Evolutionary conservation across 371 early-diverging fungal genomes (phyloP).

Genomic region (Rhizopus delemar): DNA sequence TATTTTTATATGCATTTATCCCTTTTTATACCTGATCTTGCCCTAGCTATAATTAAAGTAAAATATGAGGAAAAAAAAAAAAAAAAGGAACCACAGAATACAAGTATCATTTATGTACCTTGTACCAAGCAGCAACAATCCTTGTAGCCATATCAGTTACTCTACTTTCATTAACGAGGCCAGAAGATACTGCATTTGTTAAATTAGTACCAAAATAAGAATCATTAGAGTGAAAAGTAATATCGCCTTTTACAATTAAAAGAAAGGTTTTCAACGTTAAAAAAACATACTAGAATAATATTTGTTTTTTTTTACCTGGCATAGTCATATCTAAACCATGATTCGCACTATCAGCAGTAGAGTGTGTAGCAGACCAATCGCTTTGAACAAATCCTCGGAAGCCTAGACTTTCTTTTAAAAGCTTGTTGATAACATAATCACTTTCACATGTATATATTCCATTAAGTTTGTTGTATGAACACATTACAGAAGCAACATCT

Average conservation of each 20-base stretch:
- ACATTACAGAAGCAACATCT: conserved; percentile 60
- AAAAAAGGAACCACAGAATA: neutral
- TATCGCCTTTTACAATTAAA: conserved; percentile 28
- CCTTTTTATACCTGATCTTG: conserved; percentile 22
- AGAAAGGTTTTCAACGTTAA: neutral
- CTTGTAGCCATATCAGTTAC: conserved; percentile 62
- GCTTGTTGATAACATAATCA: conserved; percentile 36
- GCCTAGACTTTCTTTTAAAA: conserved; percentile 50
- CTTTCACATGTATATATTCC: conserved; percentile 55
- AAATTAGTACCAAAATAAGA: conserved; percentile 46
- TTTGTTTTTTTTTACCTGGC: conserved; percentile 41
- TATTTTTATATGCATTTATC: neutral
- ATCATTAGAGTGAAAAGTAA: conserved; percentile 29
- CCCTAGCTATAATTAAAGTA: conserved; percentile 11
- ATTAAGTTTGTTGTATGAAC: conserved; percentile 58
- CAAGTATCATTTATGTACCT: conserved; percentile 22
- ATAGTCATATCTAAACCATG: conserved; percentile 63
- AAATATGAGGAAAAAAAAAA: conserved; percentile 1
- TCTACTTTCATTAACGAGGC: conserved; percentile 31
- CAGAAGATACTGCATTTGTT: conserved; percentile 35
- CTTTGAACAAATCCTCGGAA: conserved; percentile 48
- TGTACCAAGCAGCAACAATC: conserved; percentile 58
- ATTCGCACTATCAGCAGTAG: conserved; percentile 39
- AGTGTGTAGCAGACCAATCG: conserved; percentile 45
- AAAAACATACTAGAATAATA: neutral